phyloP scores from a whole-genome alignment of 202 grass and related monocot genomes.

The Elaeis oleifera region DNA sequence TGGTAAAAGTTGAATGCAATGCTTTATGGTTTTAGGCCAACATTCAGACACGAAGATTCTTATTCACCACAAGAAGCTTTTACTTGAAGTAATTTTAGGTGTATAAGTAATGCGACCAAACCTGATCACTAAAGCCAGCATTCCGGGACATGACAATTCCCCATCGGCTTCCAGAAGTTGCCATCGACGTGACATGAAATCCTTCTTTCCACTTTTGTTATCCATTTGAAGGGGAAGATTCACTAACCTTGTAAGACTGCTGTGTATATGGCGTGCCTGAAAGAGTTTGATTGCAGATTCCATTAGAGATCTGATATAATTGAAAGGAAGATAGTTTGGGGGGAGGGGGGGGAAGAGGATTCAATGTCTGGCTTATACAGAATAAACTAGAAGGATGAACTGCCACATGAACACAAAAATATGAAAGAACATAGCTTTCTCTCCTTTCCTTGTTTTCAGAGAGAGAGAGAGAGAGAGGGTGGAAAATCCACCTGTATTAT shows the following conservation, averaged over 20 bases:
- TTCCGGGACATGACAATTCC: constrained; percentile 62
- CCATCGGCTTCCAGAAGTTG: constrained; percentile 51
- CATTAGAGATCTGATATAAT: background rate
- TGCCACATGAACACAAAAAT: too few relatives aligned
- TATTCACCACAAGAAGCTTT: too few relatives aligned
- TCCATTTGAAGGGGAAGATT: constrained; percentile 65
- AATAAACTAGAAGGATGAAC: too few relatives aligned
- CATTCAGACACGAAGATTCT: too few relatives aligned
- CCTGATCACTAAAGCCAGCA: constrained; percentile 53
- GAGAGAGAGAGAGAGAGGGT: background rate
- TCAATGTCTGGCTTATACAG: too few relatives aligned
- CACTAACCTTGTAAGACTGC: constrained; percentile 64
- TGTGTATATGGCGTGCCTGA: constrained; percentile 58
- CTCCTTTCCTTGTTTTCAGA: background rate
- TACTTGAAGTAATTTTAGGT: too few relatives aligned
- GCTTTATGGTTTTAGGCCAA: too few relatives aligned
- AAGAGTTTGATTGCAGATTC: background rate
- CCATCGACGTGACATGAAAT: constrained; percentile 61
- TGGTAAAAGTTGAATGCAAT: too few relatives aligned
- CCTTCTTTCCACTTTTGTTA: constrained; percentile 82
- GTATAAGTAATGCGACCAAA: constrained; percentile 8
- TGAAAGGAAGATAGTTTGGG: background rate
- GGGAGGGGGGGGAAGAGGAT: too few relatives aligned
- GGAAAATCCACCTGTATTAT: too few relatives aligned
- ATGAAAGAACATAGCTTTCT: too few relatives aligned